Evolutionary conservation across 306 rosid species (phyloP).

Genomic region (Geum urbanum): DNA sequence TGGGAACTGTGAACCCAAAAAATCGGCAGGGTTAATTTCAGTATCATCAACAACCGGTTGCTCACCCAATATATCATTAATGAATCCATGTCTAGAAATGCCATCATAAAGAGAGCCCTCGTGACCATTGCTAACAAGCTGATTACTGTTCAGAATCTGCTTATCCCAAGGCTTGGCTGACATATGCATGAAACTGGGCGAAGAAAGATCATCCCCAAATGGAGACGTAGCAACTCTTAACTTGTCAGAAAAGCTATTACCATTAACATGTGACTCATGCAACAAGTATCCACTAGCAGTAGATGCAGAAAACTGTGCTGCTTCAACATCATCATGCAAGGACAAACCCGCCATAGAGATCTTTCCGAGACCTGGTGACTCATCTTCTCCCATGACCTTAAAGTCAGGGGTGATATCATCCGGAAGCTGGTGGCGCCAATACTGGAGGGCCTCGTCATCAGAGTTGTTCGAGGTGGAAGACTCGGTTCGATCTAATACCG

Average conservation of each 20-base stretch:
- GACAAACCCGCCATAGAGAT: slow-evolving; percentile 74
- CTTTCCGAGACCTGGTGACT: slow-evolving; percentile 54
- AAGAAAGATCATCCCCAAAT: slow-evolving; percentile 60
- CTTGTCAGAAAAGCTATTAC: slow-evolving; percentile 55
- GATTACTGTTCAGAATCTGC: slow-evolving; percentile 47
- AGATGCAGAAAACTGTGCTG: slow-evolving; percentile 48
- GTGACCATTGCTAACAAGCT: slow-evolving; percentile 42
- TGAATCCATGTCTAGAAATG: slow-evolving; percentile 54
- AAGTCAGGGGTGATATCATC: slow-evolving; percentile 98
- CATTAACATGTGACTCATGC: slow-evolving; percentile 56
- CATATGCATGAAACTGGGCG: slow-evolving; percentile 47
- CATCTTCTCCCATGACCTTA: slow-evolving; percentile 79
- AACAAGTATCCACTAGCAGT: slow-evolving; percentile 53
- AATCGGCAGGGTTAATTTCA: slow-evolving; percentile 67
- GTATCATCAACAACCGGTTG: slow-evolving; percentile 53
- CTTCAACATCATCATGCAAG: slow-evolving; percentile 56
- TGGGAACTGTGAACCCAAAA: slow-evolving; percentile 81
- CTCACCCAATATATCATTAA: slow-evolving; percentile 59
- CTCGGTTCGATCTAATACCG: slow-evolving; percentile 76
- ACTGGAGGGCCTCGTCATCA: slow-evolving; percentile 89
- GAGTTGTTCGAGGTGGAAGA: slow-evolving; percentile 77
- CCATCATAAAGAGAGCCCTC: slow-evolving; percentile 55
- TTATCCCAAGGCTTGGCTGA: slow-evolving; percentile 72
- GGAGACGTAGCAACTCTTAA: slow-evolving; percentile 56
- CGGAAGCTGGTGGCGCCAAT: slow-evolving; percentile 94